Evolutionary conservation across 169 alveolate genomes (phyloP).

Genomic region (Eimeria necatrix): DNA sequence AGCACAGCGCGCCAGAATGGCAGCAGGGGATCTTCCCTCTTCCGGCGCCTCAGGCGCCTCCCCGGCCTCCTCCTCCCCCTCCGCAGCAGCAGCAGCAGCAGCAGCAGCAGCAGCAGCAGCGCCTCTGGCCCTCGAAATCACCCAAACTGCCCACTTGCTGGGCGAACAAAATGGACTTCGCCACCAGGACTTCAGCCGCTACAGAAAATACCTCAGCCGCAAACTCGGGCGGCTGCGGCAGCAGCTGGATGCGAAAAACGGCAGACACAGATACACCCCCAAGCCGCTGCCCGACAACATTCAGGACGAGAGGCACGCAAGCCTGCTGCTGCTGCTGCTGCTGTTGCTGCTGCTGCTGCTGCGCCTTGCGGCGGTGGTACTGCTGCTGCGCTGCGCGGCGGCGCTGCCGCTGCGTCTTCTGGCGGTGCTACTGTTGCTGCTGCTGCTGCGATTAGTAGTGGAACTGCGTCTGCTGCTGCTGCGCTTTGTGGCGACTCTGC

Average conservation of each 20-base stretch:
- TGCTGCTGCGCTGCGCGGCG: conserved; percentile 2
- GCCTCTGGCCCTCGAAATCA: neutral
- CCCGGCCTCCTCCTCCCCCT: too few species aligned
- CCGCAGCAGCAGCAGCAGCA: too few species aligned
- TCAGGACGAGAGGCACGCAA: conserved; percentile 47
- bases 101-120: neutral
- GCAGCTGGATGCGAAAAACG: conserved; percentile 3
- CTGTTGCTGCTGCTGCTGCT: conserved; percentile 22
- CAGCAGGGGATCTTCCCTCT: neutral
- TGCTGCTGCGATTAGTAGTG: neutral
- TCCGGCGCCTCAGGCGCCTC: neutral
- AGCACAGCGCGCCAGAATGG: neutral
- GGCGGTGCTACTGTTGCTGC: neutral
- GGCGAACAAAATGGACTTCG: conserved; percentile 75
- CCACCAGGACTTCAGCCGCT: conserved; percentile 68
- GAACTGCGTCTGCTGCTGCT: neutral
- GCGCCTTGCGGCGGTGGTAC: neutral
- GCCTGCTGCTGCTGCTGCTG: neutral
- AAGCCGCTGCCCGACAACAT: conserved; percentile 14
- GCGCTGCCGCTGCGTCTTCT: neutral
- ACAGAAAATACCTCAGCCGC: conserved; percentile 70
- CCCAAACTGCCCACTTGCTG: neutral
- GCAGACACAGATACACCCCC: conserved; percentile 26
- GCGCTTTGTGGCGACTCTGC: neutral
- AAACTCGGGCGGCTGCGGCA: conserved; percentile 41